Evolutionary conservation across 495 filamentous ascomycete genomes (phyloP).

Genomic region (Lindgomyces ingoldianus): DNA sequence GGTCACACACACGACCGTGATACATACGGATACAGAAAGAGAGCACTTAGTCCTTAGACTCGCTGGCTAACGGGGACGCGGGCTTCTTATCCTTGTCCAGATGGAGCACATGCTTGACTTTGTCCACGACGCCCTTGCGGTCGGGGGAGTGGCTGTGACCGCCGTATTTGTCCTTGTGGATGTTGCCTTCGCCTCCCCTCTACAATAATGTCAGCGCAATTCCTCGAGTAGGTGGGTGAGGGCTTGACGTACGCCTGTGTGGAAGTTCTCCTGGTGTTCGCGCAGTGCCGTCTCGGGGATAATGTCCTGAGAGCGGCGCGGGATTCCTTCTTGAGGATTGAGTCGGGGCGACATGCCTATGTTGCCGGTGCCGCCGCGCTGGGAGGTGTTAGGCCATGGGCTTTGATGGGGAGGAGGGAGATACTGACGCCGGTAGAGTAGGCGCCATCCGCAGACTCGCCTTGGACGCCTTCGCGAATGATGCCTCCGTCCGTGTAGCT

Average conservation of each 20-base stretch:
- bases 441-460: conserved; percentile 24
- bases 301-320: conserved; percentile 33
- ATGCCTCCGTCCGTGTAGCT: conserved; percentile 45
- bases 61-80: conserved; percentile 16
- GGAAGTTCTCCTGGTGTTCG: conserved; percentile 44
- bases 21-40: background rate
- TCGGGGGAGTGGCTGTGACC: conserved; percentile 42
- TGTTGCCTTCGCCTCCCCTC: conserved; percentile 46
- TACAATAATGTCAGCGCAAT: conserved; percentile 19
- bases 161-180: conserved; percentile 45
- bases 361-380: conserved; percentile 46
- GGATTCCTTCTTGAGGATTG: conserved; percentile 6
- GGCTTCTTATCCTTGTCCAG: conserved; percentile 35
- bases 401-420: background rate
- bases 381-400: conserved; percentile 8
- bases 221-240: background rate
- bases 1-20: background rate
- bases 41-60: conserved; percentile 12
- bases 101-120: conserved; percentile 44
- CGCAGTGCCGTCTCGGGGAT: conserved; percentile 44
- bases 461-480: conserved; percentile 43
- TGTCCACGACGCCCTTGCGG: conserved; percentile 38
- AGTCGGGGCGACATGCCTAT: conserved; percentile 32
- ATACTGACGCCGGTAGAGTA: conserved; percentile 37
- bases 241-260: conserved; percentile 43